A percentile compares a stretch with the other conserved stretches of the same genome.
Conservation (phyloP, 2,329 filamentous ascomycete genomes). For the Fusarium piperis region DNA sequence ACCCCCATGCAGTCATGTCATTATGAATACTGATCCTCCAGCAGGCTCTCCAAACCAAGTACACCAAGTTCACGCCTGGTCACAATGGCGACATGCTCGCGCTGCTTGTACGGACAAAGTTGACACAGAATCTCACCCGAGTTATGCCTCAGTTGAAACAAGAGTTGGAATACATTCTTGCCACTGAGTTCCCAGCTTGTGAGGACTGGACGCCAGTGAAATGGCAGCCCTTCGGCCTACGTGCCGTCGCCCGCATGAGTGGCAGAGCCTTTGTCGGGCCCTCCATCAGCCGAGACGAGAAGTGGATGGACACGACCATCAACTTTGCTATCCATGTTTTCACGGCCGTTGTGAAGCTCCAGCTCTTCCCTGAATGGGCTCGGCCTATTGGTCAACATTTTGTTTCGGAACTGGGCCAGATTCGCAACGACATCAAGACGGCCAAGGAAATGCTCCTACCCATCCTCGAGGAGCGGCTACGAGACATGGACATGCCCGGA, state of each 20-base stretch:
- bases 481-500: constrained; percentile 50
- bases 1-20: not conserved
- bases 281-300: constrained; percentile 59
- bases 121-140: constrained; percentile 58
- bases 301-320: constrained; percentile 63
- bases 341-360: constrained; percentile 59
- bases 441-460: constrained; percentile 57
- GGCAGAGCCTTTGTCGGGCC: constrained; percentile 64
- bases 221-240: constrained; percentile 62
- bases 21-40: constrained; percentile 1
- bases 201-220: constrained; percentile 65
- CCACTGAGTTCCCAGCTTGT: constrained; percentile 59
- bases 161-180: constrained; percentile 58
- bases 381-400: constrained; percentile 58
- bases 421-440: constrained; percentile 53
- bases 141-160: constrained; percentile 57
- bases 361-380: constrained; percentile 61
- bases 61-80: constrained; percentile 60
- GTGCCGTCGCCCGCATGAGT: constrained; percentile 62
- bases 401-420: constrained; percentile 58
- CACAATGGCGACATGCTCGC: constrained; percentile 57
- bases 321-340: constrained; percentile 62
- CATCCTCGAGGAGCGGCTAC: constrained; percentile 57
- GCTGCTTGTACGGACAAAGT: constrained; percentile 56
- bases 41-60: constrained; percentile 61